Base-by-base conservation (phyloP, 306 rosid species). In the Cicer bijugum region DNA sequence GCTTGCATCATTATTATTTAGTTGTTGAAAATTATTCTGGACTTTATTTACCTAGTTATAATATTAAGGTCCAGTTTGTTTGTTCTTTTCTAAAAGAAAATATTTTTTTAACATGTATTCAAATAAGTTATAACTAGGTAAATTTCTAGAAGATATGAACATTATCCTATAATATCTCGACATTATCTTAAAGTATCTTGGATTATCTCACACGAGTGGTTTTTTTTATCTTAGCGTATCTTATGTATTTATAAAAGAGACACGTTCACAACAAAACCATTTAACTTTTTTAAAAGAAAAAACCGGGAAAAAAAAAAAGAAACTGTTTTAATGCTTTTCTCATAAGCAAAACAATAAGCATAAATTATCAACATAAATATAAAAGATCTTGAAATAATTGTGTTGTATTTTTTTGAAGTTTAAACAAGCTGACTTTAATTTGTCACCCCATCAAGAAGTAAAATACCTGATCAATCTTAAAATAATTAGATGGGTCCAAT, bases 381-480 rank as follows among this genome's bases (percentile, higher is more conserved):
- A 23, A 44, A 67, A 33, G 12, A 8, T 12, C 59, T 47, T 20
- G 28, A 63, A 45, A 9, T 43, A 47, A 67, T 20, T 46, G 43
- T 20, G 20, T 12, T 1, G 12, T 20, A 12, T 12, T 23, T 14
- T 69, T 28, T 33, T 3, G 10, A 69, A 37, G 47, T 69, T 69
- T 33, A 69, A 37, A 28, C 15, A 38, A 37, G 47, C 11, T 10
- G 47, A 67, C 58, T 16, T 69, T 69, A 74, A 47, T 45, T 44
- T 67, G 44, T 58, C 75, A 66, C 43, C 55, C 10, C 39, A 17
- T 56, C 76, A 20, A 37, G 17, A 50, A 62, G 75, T 14, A 67
- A 82, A 78, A 75, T 89, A 94, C 99, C 99, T 94, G 99, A 71
- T 94, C 97, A 70, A 94, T 85, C 91, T 88, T 91, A 67, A 82